Evolutionary conservation across 345 rosid genomes (phyloP), one percentile per base, ranked within the genome.

Genomic region (Populus tremula): DNA sequence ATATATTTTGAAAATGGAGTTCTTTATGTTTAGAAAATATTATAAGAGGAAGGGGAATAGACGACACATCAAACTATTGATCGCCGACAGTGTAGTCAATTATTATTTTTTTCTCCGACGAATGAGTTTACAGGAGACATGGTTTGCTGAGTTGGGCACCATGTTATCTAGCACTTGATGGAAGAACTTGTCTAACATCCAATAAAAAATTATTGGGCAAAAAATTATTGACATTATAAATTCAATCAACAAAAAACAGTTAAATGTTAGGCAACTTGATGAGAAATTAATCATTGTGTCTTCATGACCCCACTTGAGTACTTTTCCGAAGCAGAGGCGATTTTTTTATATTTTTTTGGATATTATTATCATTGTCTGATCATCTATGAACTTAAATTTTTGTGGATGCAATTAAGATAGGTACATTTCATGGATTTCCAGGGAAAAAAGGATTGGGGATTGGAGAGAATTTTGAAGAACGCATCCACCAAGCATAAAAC

Each of bases 401-500:
- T 20, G 36, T 33, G 36, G 36, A 33, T 33, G 36, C 36, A 0
- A 33, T 33, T 33, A 33, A 33, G 36, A 33, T 33, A 3, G 36
- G 36, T 33, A 3, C 14, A 43, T 59, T n/a, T 59, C 5, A 59
- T 59, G 64, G 1, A 23, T 18, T 73, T 68, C 17, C 70, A 80
- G 78, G 36, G 14, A 0, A 6, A 61, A 5, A 2, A 4, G 38
- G 66, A 54, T 1, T 0, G 1, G 8, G 33, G 65, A 1, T 65
- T 82, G 66, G 76, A 21, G 5, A 11, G 36, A 21, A 72, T 82
- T 5, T 31, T 82, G 70, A 66, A 43, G 25, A 36, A 11, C 5
- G 81, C 84, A 43, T 69, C 86, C 20, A 82, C 39, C 80, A 62
- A 50, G 38, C 84, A 82, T 78, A 86, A 79, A 66, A 92, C 97